Evolutionary conservation across 768 basidiomycete species (phyloP), one percentile per base, ranked within the genome.

Genomic region (Lepiota venenata): DNA sequence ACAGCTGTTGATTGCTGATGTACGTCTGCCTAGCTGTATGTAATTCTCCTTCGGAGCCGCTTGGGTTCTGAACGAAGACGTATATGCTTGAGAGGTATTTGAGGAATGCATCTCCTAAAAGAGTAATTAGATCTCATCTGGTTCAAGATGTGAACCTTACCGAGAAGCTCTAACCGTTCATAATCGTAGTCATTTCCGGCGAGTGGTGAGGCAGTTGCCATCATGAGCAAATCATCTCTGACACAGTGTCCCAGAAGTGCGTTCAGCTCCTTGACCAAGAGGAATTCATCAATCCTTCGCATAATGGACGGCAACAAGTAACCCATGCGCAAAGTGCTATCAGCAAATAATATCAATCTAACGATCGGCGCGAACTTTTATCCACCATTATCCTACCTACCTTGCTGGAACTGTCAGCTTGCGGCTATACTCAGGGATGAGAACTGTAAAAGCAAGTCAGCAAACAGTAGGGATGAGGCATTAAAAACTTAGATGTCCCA

Each of bases 391-490:
- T 32, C 4, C 32, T 11, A 55, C 47, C 45, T 58, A 87, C 91
- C 84, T 89, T 21, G 86, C 86, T 35, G 88, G 83, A 56, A 91
- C 72, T 9, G 84, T 85, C 63, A 80, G 84, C 62, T 82, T 87
- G 40, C 77, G 78, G 63, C 85, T 88, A 14, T 92, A 71, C 65
- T 93, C 91, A n/a, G 91, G 91, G 61, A 93, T 90, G 38, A 93
- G 74, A 65, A 88, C 91, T 93, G 63, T 8, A 51, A 25, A 57
- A 56, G 18, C 53, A 18, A 16, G 32, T 37, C 29, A 55, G 35
- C 36, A 38, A 22, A 41, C 12, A 9, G 15, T 22, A 15, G 35
- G 32, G 14, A 43, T 8, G 46, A 41, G 21, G 36, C 29, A 39
- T 18, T 42, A 51, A 58, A n/a, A 32, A 62, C 81, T 29, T 65